A percentile compares a stretch with the other conserved stretches of the same genome.
phyloP scores from a whole-genome alignment of 495 filamentous ascomycete species.

The Mytilinidion resinicola region DNA sequence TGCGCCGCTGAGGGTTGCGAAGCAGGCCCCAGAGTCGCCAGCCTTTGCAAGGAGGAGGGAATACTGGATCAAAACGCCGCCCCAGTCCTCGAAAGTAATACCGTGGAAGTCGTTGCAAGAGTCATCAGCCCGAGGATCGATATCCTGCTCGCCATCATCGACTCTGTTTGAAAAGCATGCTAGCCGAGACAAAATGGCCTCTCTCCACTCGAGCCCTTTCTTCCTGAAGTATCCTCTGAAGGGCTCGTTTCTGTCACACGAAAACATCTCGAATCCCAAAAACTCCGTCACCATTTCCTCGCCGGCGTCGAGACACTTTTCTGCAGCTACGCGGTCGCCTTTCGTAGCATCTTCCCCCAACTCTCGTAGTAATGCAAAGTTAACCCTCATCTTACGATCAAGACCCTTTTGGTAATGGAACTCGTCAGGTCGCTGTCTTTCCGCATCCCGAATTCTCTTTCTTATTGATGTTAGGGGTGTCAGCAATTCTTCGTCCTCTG shows the following conservation, averaged over 20 bases:
- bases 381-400: too few species aligned
- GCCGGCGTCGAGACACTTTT: conserved; percentile 68
- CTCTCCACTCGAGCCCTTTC: neutral
- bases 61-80: conserved; percentile 85
- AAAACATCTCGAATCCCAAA: conserved; percentile 66
- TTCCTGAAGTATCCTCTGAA: conserved; percentile 1
- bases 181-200: neutral
- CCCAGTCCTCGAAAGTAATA: conserved; percentile 74
- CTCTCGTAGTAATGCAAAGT: neutral
- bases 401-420: too few species aligned
- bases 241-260: conserved; percentile 52
- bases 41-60: conserved; percentile 62
- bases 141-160: neutral
- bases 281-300: conserved; percentile 72
- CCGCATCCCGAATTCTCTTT: too few species aligned
- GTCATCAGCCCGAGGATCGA: neutral
- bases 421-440: too few species aligned
- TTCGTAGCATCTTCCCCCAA: conserved; percentile 45
- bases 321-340: conserved; percentile 48
- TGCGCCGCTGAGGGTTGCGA: conserved; percentile 66
- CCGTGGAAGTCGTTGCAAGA: conserved; percentile 59
- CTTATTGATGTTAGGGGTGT: too few species aligned
- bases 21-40: conserved; percentile 58
- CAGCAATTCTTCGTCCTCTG: too few species aligned
- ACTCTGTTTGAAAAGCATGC: neutral